phyloP scores from a whole-genome alignment of 352 stramenopile species.

The Phytopythium mirpurense region DNA sequence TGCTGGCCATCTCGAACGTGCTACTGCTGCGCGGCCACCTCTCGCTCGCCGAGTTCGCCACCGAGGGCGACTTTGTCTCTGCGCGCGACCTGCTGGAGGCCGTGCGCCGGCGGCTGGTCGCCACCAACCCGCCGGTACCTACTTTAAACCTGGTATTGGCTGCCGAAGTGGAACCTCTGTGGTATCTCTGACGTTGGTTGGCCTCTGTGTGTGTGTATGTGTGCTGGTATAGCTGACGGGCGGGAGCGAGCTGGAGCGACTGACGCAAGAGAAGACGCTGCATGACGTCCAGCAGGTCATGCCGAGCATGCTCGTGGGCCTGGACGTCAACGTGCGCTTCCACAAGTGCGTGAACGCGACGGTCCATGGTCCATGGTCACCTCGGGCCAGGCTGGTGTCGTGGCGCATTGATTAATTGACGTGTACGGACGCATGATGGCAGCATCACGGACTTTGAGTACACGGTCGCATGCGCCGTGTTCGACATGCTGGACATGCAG shows the following conservation, averaged over 20 bases:
- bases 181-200: not conserved
- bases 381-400: too few species aligned
- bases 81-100: conserved; percentile 90
- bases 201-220: not conserved
- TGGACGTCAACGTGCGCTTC: conserved; percentile 99
- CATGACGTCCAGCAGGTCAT: conserved; percentile 89
- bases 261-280: conserved; percentile 84
- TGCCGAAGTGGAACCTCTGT: too few species aligned
- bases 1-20: conserved; percentile 95
- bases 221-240: conserved; percentile 38
- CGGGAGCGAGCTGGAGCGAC: conserved; percentile 42
- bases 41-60: conserved; percentile 51
- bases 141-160: too few species aligned
- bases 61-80: conserved; percentile 69
- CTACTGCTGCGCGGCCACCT: conserved; percentile 92
- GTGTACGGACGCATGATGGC: too few species aligned
- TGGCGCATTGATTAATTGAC: too few species aligned
- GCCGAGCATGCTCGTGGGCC: conserved; percentile 91
- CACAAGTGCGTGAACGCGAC: conserved; percentile 68
- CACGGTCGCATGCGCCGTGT: conserved; percentile 91
- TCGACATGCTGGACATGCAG: conserved; percentile 94
- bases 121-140: conserved; percentile 66
- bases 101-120: conserved; percentile 85
- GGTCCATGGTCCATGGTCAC: too few species aligned
- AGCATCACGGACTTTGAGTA: conserved; percentile 94